Percentiles rank a stretch among this genome's conserved stretches.
Evolutionary conservation across 139 green algal species (phyloP).

Genomic region (Tetradesmus lagerheimii): DNA sequence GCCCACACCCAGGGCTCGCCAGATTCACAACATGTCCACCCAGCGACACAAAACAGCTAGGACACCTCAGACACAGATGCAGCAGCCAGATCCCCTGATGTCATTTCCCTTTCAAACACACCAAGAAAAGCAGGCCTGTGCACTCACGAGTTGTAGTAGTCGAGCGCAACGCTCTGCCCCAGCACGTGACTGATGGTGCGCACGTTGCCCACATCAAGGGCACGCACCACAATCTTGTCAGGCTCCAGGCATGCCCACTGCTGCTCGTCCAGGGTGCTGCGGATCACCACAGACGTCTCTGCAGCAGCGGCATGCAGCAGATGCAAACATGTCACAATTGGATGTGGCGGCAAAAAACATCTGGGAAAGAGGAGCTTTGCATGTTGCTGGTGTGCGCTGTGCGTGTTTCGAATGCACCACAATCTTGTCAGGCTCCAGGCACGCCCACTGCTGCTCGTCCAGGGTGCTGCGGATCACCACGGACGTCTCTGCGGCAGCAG

Average conservation of each 20-base stretch:
- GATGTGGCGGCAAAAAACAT: too few relatives aligned
- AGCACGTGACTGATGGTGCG: slow-evolving; percentile 53
- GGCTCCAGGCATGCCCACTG: slow-evolving; percentile 50
- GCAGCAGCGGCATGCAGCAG: too few relatives aligned
- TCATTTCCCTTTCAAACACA: too few relatives aligned
- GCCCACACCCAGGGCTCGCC: slow-evolving; percentile 40
- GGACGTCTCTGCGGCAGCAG: slow-evolving; percentile 12
- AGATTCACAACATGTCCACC: too few relatives aligned
- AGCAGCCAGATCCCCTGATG: neutral
- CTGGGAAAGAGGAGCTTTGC: too few relatives aligned
- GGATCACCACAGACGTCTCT: slow-evolving; percentile 43
- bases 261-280: neutral
- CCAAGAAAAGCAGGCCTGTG: too few relatives aligned
- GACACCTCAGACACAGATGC: too few relatives aligned
- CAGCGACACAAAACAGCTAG: too few relatives aligned
- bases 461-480: neutral
- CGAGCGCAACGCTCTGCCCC: slow-evolving; percentile 55
- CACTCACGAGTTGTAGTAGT: slow-evolving; percentile 51
- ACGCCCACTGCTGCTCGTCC: neutral
- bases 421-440: neutral
- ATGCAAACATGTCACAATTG: too few relatives aligned
- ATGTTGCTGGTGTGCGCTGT: too few relatives aligned
- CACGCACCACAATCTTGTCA: slow-evolving; percentile 50
- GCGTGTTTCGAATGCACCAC: too few relatives aligned
- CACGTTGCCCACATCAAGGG: slow-evolving; percentile 49